Evolutionary conservation across 2,329 filamentous ascomycete genomes (phyloP).

Genomic region (Pestalotiopsis sp.): DNA sequence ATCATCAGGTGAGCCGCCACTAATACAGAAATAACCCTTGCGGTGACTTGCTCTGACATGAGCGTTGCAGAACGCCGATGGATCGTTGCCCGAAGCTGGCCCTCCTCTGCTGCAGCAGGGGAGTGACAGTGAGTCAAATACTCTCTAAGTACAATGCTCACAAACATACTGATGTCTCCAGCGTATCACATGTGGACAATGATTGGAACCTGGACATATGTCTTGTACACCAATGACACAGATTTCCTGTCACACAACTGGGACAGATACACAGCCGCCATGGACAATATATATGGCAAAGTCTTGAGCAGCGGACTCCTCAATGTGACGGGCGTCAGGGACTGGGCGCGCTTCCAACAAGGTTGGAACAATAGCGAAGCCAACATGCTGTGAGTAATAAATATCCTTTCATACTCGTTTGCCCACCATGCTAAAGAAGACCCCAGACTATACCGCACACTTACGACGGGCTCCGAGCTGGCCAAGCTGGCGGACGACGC

Average conservation of each 20-base stretch:
- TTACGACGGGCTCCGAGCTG: slow-evolving; percentile 53
- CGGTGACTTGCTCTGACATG: background rate
- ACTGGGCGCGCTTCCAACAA: slow-evolving; percentile 52
- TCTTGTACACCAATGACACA: slow-evolving; percentile 55
- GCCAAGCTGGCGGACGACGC: slow-evolving; percentile 48
- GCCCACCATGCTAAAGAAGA: background rate
- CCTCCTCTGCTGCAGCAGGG: slow-evolving; percentile 9
- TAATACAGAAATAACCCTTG: background rate
- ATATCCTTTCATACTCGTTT: background rate
- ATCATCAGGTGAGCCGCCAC: slow-evolving; percentile 25
- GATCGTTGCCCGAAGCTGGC: slow-evolving; percentile 10
- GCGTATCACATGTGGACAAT: slow-evolving; percentile 39
- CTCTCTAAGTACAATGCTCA: background rate
- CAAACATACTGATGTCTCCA: background rate
- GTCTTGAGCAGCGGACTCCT: slow-evolving; percentile 38
- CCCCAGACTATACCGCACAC: slow-evolving; percentile 44
- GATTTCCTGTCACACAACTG: slow-evolving; percentile 48
- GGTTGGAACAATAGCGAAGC: slow-evolving; percentile 52
- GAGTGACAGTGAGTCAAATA: slow-evolving; percentile 4
- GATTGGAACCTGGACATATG: slow-evolving; percentile 60
- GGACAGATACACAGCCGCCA: slow-evolving; percentile 47
- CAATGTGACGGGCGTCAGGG: slow-evolving; percentile 49
- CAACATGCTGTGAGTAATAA: slow-evolving; percentile 42
- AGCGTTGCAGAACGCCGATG: slow-evolving; percentile 5
- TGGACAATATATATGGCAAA: slow-evolving; percentile 33